Base-by-base conservation (phyloP, 2,329 filamentous ascomycete species). In the Fusarium anthophilum region DNA sequence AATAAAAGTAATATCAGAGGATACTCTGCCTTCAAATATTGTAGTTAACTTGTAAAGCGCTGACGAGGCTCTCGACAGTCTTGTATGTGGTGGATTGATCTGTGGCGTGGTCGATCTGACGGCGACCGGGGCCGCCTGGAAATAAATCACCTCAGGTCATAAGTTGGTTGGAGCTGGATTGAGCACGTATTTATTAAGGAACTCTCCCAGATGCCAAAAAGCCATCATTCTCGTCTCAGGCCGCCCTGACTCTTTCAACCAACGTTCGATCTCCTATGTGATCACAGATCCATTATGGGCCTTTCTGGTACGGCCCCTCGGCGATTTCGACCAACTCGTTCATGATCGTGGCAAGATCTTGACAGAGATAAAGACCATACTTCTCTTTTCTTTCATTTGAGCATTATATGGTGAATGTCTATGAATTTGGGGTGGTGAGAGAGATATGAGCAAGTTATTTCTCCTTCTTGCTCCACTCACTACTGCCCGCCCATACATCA, bases 121-220 rank as follows among this genome's bases (percentile, higher is more conserved):
- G 69, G 72, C 64, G 73, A 69, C 67, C 56, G 65, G 72, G 69
- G 72, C 66, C 41, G 58, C 54, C 45, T 72, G 59, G 68, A 63
- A 66, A 64, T 66, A 76, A 74, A 77, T 76, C 74, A 74, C 76
- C 76, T 74, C 68, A 77, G 66, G 62, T 72, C 76, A 73, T 70
- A 68, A 75, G 76, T 64, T 71, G 64, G 65, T 75, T 70, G 72
- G 76, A 77, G 76, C 70, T 76, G 63, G 58, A 77, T 77, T 77
- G 76, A 77, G 76, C 76, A 77, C 66, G 58, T 77, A 78, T 74
- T 76, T 67, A 73, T 73, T 48, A 61, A 72, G 56, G 65, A 54
- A 54, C 62, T 54, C 62, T 64, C 41, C 50, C 63, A 72, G 51
- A 70, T 66, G 61, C 50, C 30, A 39, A 60, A 58, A 69, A 61